Evolutionary conservation across 1,139 yeast species (phyloP), one percentile per base, ranked within the genome.

Genomic region (Debaryomyces subglobosus): DNA sequence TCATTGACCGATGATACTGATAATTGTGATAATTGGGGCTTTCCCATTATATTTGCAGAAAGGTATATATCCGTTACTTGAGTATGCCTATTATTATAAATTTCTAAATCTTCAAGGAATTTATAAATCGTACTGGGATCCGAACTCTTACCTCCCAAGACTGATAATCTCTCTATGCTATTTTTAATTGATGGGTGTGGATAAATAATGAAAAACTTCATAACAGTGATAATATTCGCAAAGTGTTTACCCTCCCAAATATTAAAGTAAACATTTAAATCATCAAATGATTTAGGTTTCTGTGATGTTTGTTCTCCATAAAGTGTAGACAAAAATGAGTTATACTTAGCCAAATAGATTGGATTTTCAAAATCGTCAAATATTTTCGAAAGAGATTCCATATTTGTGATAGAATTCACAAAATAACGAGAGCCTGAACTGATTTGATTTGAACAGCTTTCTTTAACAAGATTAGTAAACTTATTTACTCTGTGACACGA

Each of bases 211-310:
- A 59, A 62, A 41, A 62, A 66, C 50, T 72, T 73, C 52, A 75
- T 49, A 6, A 62, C 66, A 6, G 65, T 68, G 3, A 76, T 51
- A 1, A 70, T 46, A 38, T 57, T 54, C 13, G 43, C 54, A 50
- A 52, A 64, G 23, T 60, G 61, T 23, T 59, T 52, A 0, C 74
- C 78, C 32, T 69, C 71, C 72, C 74, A 68, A n/a, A 72, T 61
- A 34, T 53, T 56, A 48, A 74, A 64, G 42, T 53, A 63, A 4
- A 62, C 46, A 18, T 61, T 59, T 27, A 72, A 44, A 23, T 65
- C 71, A n/a, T 60, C 64, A 36, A 49, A 56, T 2, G 58, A 43
- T 37, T 55, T 56, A 9, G 55, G 38, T n/a, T 49, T 30, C 13
- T 37, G 29, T 1, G 55, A 49, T 6, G 41, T 40, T 44, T 61